A percentile compares a stretch with the other conserved stretches of the same genome.
These are phyloP conservation scores for Ascochyta pisi DNA, from an alignment of 2,329 filamentous ascomycete genomes.

Conservation along the genomic window DNA sequence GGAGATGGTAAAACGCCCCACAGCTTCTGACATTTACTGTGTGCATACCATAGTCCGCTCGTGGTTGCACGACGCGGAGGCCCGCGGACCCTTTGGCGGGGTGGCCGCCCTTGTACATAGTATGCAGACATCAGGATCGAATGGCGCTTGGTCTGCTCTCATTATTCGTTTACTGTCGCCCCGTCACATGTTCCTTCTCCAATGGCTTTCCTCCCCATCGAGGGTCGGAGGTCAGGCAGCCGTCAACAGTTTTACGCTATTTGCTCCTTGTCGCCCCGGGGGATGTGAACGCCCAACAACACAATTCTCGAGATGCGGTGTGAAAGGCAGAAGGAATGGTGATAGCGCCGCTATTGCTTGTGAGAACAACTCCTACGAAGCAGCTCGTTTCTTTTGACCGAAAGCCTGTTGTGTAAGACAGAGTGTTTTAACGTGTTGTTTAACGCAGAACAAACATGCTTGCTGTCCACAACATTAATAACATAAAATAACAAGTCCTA, in stretches of 20 bases:
- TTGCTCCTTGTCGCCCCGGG: conserved; percentile 8
- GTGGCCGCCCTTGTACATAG: conserved; percentile 9
- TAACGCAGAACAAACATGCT: no score
- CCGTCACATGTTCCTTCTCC: conserved; percentile 12
- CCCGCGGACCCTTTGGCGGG: conserved; percentile 23
- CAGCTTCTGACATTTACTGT: conserved; percentile 15
- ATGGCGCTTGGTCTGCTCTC: conserved; percentile 11
- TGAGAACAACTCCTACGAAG: conserved; percentile 25
- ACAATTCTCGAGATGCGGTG: conserved; percentile 44
- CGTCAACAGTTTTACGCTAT: background rate
- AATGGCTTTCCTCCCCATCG: background rate
- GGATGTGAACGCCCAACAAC: conserved; percentile 22
- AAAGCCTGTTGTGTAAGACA: no score
- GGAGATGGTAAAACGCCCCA: conserved; percentile 3
- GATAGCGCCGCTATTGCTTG: conserved; percentile 38
- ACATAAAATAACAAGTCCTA: no score
- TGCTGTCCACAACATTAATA: no score
- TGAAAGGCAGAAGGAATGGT: conserved; percentile 36
- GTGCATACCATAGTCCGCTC: conserved; percentile 14
- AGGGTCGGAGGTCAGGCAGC: no score
- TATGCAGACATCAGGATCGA: conserved; percentile 17
- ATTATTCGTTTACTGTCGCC: conserved; percentile 27
- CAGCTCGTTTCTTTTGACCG: no score
- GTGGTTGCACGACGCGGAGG: conserved; percentile 23
- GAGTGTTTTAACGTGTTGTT: no score